phyloP scores from a whole-genome alignment of 345 rosid genomes.

The Rhodamnia rubescens region DNA sequence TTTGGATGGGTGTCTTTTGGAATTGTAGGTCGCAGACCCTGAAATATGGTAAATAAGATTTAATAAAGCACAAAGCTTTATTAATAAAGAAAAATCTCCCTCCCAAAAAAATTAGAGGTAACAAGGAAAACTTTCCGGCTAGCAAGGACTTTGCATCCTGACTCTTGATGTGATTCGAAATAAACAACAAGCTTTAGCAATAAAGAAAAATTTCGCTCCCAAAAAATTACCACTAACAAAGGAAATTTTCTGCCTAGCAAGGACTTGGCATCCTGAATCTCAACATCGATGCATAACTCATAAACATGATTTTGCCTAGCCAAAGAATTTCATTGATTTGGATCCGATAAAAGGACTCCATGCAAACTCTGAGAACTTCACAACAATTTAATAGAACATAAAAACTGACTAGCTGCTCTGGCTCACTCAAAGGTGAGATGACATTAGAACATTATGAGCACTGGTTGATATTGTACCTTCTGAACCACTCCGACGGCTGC shows the following conservation, averaged over 20 bases:
- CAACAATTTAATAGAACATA: neutral
- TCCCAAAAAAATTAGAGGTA: neutral
- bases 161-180: neutral
- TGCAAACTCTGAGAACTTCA: neutral
- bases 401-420: neutral
- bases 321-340: neutral
- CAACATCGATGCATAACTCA: neutral
- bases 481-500: conserved; percentile 98
- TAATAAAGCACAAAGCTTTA: too few species aligned
- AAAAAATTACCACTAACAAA: neutral
- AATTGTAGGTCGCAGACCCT: conserved; percentile 81
- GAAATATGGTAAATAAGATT: neutral
- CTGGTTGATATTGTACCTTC: conserved; percentile 37
- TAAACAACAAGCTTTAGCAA: neutral
- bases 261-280: neutral
- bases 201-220: neutral
- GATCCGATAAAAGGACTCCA: neutral
- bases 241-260: neutral
- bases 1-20: conserved; percentile 58
- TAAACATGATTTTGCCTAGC: neutral
- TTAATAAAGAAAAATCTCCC: too few species aligned
- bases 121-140: neutral
- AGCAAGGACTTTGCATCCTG: too few species aligned
- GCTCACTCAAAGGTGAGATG: neutral
- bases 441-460: neutral